These are phyloP conservation scores for Chlamydomonas reinhardtii DNA, from an alignment of 163 green algal genomes.

Conservation along the genomic window DNA sequence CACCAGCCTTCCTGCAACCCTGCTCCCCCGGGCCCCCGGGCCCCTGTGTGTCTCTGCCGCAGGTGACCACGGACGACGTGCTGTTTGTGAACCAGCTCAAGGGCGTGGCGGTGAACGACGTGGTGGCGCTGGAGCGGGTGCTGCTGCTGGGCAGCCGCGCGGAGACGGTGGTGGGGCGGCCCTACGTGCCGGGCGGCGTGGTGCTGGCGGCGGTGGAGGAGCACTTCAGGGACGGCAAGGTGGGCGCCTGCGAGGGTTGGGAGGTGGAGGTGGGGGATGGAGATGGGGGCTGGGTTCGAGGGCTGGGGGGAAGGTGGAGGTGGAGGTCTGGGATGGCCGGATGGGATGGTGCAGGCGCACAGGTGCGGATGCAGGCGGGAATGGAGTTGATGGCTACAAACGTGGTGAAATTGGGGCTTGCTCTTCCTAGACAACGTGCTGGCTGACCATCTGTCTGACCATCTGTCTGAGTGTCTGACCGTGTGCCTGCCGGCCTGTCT, in stretches of 20 bases:
- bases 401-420: too few species aligned
- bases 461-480: too few species aligned
- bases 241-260: not conserved
- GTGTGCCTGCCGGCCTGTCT: not conserved
- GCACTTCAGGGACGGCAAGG: conserved; percentile 92
- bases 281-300: not conserved
- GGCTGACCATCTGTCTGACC: too few species aligned
- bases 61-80: conserved; percentile 66
- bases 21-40: too few species aligned
- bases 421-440: too few species aligned
- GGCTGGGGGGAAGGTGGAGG: not conserved
- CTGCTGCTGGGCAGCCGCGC: conserved; percentile 83
- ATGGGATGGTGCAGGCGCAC: too few species aligned
- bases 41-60: too few species aligned
- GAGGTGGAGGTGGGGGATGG: not conserved
- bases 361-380: not conserved
- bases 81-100: conserved; percentile 74
- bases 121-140: conserved; percentile 82
- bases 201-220: conserved; percentile 89
- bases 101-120: conserved; percentile 76
- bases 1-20: too few species aligned
- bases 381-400: too few species aligned
- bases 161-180: conserved; percentile 88
- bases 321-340: too few species aligned
- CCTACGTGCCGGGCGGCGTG: conserved; percentile 77